Evolutionary conservation across 768 basidiomycete genomes (phyloP), one percentile per base, ranked within the genome.

Genomic region (Asterophora parasitica): DNA sequence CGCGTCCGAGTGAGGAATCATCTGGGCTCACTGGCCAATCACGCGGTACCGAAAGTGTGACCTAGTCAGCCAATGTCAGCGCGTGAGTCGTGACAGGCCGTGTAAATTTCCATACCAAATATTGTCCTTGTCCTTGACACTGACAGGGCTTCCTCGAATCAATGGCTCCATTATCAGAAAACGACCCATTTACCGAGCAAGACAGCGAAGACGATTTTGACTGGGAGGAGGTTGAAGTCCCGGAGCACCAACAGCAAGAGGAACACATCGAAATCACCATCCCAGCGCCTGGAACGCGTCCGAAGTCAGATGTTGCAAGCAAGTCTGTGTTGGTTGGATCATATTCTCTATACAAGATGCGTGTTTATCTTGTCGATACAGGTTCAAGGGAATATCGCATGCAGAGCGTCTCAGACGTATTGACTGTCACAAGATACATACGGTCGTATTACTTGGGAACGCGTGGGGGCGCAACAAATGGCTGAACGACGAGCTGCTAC

Each of bases 371-470:
- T 43, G 61, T 44, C 42, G 36, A 42, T 49, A 42, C 44, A 71
- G 66, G 58, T 78, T 71, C 61, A 73, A 76, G 65, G 76, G 76
- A 51, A 65, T 80, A 51, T 65, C 78, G 28, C 74, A 81, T 50
- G 79, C 79, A 11, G 88, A 94, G 59, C 80, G 93, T 10, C 69
- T 83, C 34, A 62, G 82, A 7, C 77, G 93, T 28, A 78, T 94
- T 38, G 79, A 86, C 48, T 83, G 81, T 45, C 95, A 98, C 70
- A 94, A 95, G 66, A 72, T 92, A 11, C 96, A 99, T 57, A 89
- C 92, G 7, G 67, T 94, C 9, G 70, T 78, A n/a, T 73, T 96
- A 11, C 75, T 98, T 10, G 77, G 78, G 11, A 91, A 85, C 60
- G 88, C 84, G 4, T 65, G 73, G 37, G 65, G 80, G 16, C 79